These are phyloP conservation scores for Cornus controversa DNA, from an alignment of 148 eudicot genomes.

Conservation along the genomic window DNA sequence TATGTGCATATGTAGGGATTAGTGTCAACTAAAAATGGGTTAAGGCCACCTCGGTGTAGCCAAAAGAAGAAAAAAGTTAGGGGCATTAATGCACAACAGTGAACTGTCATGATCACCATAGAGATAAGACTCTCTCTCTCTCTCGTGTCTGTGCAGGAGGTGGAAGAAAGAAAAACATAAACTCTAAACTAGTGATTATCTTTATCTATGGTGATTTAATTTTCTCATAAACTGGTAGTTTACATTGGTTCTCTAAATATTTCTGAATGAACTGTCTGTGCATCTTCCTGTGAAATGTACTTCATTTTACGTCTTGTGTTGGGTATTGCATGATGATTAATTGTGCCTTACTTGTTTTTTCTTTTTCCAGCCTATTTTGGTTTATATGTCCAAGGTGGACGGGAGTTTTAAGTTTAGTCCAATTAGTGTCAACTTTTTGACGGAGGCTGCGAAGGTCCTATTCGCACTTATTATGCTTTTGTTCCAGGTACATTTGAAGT, in stretches of 20 bases:
- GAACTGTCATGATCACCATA: no score
- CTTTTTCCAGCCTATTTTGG: conserved; percentile 64
- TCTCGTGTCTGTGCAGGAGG: no score
- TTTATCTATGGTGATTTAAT: not conserved
- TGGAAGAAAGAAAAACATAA: no score
- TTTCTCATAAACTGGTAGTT: not conserved
- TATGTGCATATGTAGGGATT: not conserved
- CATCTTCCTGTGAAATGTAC: not conserved
- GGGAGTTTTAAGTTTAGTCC: conserved; percentile 81
- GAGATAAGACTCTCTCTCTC: no score
- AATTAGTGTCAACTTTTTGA: conserved; percentile 78
- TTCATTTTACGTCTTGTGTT: not conserved
- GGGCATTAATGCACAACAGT: no score
- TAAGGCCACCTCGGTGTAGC: no score
- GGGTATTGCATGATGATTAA: conserved; percentile 3
- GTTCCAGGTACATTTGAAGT: conserved; percentile 47
- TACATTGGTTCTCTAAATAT: not conserved
- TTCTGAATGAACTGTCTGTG: not conserved
- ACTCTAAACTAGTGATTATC: no score
- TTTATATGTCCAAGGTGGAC: conserved; percentile 85
- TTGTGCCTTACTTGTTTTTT: conserved; percentile 7
- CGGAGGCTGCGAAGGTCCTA: conserved; percentile 60
- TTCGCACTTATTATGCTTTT: conserved; percentile 78
- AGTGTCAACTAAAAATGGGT: not conserved
- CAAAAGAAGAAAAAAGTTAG: no score